Base-by-base conservation (phyloP, 495 filamentous ascomycete species). In the Staphylotrichum longicolle region DNA sequence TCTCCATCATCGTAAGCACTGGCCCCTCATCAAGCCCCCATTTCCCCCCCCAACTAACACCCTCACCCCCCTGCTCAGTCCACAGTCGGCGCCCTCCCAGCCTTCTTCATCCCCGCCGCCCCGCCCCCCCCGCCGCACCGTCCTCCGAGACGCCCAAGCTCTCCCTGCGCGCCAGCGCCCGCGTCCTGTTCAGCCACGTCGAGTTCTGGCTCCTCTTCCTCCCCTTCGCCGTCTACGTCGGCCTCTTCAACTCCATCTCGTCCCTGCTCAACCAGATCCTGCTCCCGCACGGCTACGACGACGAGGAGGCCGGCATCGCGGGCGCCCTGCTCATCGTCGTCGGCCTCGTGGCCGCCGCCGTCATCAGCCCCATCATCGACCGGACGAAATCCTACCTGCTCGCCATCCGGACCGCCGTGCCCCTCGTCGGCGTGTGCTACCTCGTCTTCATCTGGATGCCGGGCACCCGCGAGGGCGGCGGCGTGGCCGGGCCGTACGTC, bases 191-290 rank as follows among this genome's bases (percentile, higher is more conserved):
- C 39, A 64, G 62, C 34, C 85, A 79, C 27, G 68, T 78, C 33
- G 85, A 90, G 68, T 91, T 96, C 78, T 93, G 85, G 81, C 80
- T 93, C 58, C 75, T 95, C 68, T 72, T 90, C 42, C 62, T 90
- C 62, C 85, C 91, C 54, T 98, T 93, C 76, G 74, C 83, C 51
- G 71, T 93, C 70, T 96, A 93, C 76, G 90, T 97, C 62, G 90
- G 87, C 47, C 87, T 93, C 78, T 98, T 98, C 83, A 97, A 96
- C 80, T 86, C 86, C 72, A 75, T 91, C 67, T 95, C 93, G 51
- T 89, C 90, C 12, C 85, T 98, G 5, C 79, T 98, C 2, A 95
- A 92, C 78, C 92, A 96, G 70, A 89, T 98, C 72, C 83, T 98
- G 58, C 74, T 83, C 7, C 94, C 94, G 0, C 89, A 96, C 77